phyloP scores from a whole-genome alignment of 345 rosid species.

The Psidium guajava region DNA sequence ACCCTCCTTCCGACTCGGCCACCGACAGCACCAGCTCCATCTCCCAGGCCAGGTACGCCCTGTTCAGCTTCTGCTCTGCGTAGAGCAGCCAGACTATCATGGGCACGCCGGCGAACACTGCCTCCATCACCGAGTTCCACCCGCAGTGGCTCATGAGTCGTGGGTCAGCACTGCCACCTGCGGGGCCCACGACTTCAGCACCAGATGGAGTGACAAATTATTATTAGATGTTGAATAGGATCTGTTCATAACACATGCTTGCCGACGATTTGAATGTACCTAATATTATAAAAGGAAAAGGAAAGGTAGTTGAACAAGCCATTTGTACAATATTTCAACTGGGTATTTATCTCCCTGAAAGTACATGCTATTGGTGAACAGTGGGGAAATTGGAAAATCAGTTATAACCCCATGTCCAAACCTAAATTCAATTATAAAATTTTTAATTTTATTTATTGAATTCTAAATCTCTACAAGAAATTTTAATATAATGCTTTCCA shows the following conservation, averaged over 20 bases:
- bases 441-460: not conserved
- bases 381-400: not conserved
- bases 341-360: not conserved
- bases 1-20: not conserved
- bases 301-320: not conserved
- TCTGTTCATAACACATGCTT: not conserved
- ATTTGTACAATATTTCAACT: not conserved
- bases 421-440: rapidly evolving
- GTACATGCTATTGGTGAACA: not conserved
- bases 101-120: conserved; percentile 11
- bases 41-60: conserved; percentile 2
- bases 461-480: rapidly evolving
- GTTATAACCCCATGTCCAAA: not conserved
- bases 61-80: conserved; percentile 9
- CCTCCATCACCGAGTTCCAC: conserved; percentile 33
- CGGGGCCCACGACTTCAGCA: conserved; percentile 28
- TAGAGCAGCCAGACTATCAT: conserved; percentile 12
- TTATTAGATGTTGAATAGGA: not conserved
- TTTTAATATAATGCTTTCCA: not conserved
- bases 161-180: conserved; percentile 19
- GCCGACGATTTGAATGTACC: not conserved
- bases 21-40: not conserved
- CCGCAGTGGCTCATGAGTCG: conserved; percentile 28
- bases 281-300: not conserved
- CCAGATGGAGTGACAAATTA: not conserved